phyloP scores from a whole-genome alignment of 176 grass and related monocot species.

The Thinopyrum elongatum region DNA sequence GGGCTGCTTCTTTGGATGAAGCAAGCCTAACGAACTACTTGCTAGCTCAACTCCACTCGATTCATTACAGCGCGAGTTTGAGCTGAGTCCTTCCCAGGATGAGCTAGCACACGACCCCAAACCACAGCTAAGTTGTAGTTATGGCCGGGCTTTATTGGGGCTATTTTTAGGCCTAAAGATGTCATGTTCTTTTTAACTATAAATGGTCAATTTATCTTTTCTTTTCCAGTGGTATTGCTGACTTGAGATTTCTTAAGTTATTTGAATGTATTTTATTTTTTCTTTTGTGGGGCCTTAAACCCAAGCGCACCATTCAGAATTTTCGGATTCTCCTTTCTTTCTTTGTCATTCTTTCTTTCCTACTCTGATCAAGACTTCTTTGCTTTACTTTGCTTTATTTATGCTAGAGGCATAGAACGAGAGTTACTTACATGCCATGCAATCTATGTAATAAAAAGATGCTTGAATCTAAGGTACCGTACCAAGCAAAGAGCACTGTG shows the following conservation, averaged over 20 bases:
- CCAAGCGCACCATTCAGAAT: neutral
- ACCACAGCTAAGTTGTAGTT: neutral
- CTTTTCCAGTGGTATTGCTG: neutral
- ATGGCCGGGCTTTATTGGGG: neutral
- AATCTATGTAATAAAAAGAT: neutral
- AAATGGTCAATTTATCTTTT: neutral
- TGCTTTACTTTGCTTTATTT: neutral
- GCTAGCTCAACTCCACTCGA: neutral
- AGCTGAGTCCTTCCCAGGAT: neutral
- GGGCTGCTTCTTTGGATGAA: neutral
- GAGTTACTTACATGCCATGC: neutral
- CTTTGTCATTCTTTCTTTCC: neutral
- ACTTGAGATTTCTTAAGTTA: neutral
- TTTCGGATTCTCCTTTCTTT: neutral
- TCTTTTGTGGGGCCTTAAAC: constrained; percentile 6
- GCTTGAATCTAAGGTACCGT: neutral
- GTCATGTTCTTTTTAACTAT: neutral
- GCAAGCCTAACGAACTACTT: neutral
- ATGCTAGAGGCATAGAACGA: constrained; percentile 19
- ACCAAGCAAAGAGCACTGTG: neutral
- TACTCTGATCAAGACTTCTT: neutral
- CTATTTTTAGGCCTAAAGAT: neutral
- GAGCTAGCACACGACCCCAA: neutral
- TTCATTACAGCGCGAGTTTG: neutral
- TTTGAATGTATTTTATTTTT: constrained; percentile 1